Base-by-base conservation (phyloP, 2,329 filamentous ascomycete genomes). In the Pyricularia pennisetigena region DNA sequence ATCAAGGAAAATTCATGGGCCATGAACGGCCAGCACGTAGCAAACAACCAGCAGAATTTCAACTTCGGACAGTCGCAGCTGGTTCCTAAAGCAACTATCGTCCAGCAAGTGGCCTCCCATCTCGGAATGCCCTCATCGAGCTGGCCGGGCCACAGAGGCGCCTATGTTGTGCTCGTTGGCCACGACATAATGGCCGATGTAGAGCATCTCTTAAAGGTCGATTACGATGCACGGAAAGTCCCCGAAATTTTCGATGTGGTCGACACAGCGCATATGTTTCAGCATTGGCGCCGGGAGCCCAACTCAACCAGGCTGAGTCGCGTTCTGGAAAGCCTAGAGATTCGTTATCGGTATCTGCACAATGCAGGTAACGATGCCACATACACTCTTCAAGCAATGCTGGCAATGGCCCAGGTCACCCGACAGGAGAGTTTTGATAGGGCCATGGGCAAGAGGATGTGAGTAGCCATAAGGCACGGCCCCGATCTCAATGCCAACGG, bases 281-380 rank as follows among this genome's bases (percentile, higher is more conserved):
- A 88, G 70, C 84, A 86, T 16, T 84, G 89, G 74, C 83, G 82
- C 35, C 81, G 83, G 16, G 82, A 85, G 26, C 73, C 75, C 0
- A 80, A 90, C 2, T 75, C 82, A 3, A 82, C 84, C 16, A 85
- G 84, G 1, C 83, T 98, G 1, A 80, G 79, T 0, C 79, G 73
- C 6, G 82, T 96, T 16, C 83, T 97, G 28, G 74, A 77, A 6
- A 83, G 89, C 6, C 80, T 97, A 30, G 85, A 84, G 2, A 85
- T 96, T 9, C 73, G 79, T 0, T 85, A 82, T 61, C 85, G 81
- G 77, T 82, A 90, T 72, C 81, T 94, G n/a, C 93, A 97, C 77
- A 97, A 97, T 74, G 93, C 89, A 0, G 88, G 93, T 1, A 97
- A 97, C 71, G 93, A 97, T 75, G 93, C 93, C 0, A 85, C 88